Evolutionary conservation across 306 rosid species (phyloP).

Genomic region (Prosopis cineraria): DNA sequence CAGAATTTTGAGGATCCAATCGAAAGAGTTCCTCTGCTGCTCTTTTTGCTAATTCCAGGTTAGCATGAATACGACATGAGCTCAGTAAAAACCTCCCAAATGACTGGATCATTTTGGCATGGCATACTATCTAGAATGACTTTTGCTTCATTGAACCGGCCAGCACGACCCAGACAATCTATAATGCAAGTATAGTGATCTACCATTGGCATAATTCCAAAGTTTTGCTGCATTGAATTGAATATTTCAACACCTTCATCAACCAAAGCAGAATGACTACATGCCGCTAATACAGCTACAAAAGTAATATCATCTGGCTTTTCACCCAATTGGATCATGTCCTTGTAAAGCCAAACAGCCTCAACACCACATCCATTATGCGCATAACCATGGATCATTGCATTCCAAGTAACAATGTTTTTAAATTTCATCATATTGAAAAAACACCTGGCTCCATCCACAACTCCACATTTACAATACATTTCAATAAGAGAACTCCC

Average conservation of each 20-base stretch:
- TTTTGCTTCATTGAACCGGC: slow-evolving; percentile 70
- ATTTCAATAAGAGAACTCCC: slow-evolving; percentile 75
- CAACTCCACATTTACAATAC: slow-evolving; percentile 79
- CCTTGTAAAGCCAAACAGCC: slow-evolving; percentile 63
- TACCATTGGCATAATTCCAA: slow-evolving; percentile 52
- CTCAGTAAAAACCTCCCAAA: slow-evolving; percentile 91
- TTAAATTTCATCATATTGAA: slow-evolving; percentile 56
- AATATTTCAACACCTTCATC: slow-evolving; percentile 70
- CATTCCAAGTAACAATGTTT: slow-evolving; percentile 76
- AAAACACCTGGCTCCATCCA: slow-evolving; percentile 48
- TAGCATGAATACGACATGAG: slow-evolving; percentile 68
- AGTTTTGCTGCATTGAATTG: slow-evolving; percentile 58
- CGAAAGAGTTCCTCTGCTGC: slow-evolving; percentile 71
- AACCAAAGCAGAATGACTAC: slow-evolving; percentile 81
- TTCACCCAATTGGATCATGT: slow-evolving; percentile 60
- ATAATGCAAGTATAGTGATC: slow-evolving; percentile 79
- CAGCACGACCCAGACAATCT: slow-evolving; percentile 75
- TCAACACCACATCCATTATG: slow-evolving; percentile 69
- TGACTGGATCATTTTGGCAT: slow-evolving; percentile 66
- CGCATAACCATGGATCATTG: slow-evolving; percentile 86
- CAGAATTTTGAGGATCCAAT: slow-evolving; percentile 58
- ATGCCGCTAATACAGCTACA: slow-evolving; percentile 68
- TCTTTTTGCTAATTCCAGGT: slow-evolving; percentile 63
- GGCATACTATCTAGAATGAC: slow-evolving; percentile 62
- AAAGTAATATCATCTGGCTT: slow-evolving; percentile 68